Evolutionary conservation across 169 alveolate species (phyloP).

Genomic region (Plasmodium knowlesi): DNA sequence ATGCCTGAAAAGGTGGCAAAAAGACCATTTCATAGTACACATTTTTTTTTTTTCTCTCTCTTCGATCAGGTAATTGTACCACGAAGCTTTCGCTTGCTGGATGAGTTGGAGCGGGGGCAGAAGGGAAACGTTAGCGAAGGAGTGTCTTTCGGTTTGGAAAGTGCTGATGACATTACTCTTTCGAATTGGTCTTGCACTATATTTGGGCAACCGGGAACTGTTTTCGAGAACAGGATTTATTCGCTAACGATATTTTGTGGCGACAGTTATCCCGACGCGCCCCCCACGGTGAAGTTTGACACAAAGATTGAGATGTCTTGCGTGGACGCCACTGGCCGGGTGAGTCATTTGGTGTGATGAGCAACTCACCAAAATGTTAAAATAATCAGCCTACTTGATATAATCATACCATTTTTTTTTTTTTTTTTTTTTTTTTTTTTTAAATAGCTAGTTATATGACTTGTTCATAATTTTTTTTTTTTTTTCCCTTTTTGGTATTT

Average conservation of each 20-base stretch:
- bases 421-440: background rate
- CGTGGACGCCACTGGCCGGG: conserved; percentile 92
- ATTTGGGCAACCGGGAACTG: conserved; percentile 95
- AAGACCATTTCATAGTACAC: background rate
- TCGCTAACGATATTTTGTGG: conserved; percentile 94
- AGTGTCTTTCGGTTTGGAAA: conserved; percentile 95
- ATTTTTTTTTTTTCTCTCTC: conserved; percentile 6
- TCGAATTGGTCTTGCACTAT: conserved; percentile 96
- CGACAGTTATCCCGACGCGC: conserved; percentile 94
- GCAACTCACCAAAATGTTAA: background rate
- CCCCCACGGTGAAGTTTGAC: conserved; percentile 95
- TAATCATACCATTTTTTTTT: background rate
- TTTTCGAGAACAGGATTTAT: conserved; percentile 95
- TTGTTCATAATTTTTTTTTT: too few species aligned
- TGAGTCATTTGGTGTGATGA: conserved; percentile 52
- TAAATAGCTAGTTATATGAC: too few species aligned
- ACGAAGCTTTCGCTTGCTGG: conserved; percentile 96
- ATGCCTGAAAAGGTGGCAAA: background rate
- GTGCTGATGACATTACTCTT: conserved; percentile 94
- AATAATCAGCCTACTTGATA: background rate
- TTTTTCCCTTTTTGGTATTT: too few species aligned
- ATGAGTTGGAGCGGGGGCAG: conserved; percentile 97
- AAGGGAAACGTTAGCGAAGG: conserved; percentile 97
- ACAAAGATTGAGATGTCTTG: conserved; percentile 94
- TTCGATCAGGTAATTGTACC: conserved; percentile 92